phyloP scores from a whole-genome alignment of 495 filamentous ascomycete species.

The Peziza echinospora region DNA sequence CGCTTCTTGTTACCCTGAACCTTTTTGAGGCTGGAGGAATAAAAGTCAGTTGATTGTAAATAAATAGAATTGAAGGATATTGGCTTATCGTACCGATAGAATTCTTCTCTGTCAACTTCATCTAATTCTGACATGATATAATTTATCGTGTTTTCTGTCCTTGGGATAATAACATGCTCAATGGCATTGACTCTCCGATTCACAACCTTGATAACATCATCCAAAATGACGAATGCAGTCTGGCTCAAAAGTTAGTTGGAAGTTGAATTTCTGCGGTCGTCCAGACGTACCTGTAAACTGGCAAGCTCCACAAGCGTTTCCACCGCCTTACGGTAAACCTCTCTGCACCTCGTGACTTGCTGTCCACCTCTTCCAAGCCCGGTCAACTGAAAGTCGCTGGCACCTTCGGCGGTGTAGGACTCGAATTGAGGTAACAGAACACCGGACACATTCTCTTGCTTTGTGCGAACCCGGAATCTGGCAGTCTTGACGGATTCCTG shows the following conservation, averaged over 20 bases:
- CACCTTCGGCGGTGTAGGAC: conserved; percentile 62
- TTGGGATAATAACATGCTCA: conserved; percentile 95
- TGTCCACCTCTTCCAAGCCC: conserved; percentile 93
- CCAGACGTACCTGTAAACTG: conserved; percentile 79
- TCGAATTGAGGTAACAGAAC: conserved; percentile 88
- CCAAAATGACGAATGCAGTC: conserved; percentile 93
- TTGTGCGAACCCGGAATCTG: conserved; percentile 74
- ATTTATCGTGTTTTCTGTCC: conserved; percentile 96
- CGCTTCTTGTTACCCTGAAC: conserved; percentile 60
- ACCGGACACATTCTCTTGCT: conserved; percentile 96
- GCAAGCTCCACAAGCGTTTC: conserved; percentile 93
- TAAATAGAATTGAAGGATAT: neutral
- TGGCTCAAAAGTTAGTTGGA: conserved; percentile 21
- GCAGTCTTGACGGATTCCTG: conserved; percentile 87
- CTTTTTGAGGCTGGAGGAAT: conserved; percentile 73
- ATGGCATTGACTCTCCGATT: conserved; percentile 97
- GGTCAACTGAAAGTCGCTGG: conserved; percentile 89
- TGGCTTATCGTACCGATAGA: conserved; percentile 20
- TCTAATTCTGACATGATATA: conserved; percentile 98
- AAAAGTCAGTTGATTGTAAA: too few species aligned
- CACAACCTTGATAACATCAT: conserved; percentile 98
- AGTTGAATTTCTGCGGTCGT: conserved; percentile 20
- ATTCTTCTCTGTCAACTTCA: conserved; percentile 94
- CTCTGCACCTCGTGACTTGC: conserved; percentile 81
- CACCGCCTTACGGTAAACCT: conserved; percentile 93